Evolutionary conservation across 768 basidiomycete species (phyloP), one percentile per base, ranked within the genome.

Genomic region (Lactarius quietus): DNA sequence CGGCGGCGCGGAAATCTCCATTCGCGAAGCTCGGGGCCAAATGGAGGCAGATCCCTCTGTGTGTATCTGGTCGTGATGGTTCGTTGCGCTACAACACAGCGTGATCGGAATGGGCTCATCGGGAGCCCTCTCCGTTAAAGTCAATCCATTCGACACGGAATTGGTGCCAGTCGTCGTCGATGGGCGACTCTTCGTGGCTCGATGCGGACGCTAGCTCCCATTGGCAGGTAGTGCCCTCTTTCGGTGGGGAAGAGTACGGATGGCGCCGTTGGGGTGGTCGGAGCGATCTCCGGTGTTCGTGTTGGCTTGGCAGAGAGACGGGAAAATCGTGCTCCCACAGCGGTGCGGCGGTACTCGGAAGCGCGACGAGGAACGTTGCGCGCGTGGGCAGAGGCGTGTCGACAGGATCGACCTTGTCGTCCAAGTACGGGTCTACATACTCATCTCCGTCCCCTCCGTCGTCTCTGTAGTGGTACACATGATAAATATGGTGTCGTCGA

Each of bases 141-240:
- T 67, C 60, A 15, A 67, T 68, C 68, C 65, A 67, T 20, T 67
- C 68, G 20, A 67, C 68, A 28, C 61, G 68, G 57, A 68, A 68
- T 38, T 61, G 66, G 33, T 59, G 57, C 68, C 65, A 67, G 29
- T 56, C 63, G 23, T 65, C 59, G 6, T 64, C 63, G 15, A 59
- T n/a, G 3, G 43, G 63, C 5, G 58, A 56, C 12, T 55, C 53
- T 35, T 60, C 66, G 8, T 60, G 26, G 10, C 38, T 58, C 9
- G 53, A 48, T 36, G 45, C 20, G 3, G 61, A 66, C 2, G 6
- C 62, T 6, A 39, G 41, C 3, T 68, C 68, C 60, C 56, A 62
- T 6, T 51, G 48, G 5, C 3, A 51, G 14, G 48, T 6, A 9
- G 55, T 20, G 23, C 51, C n/a, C 26, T 60, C 64, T n/a, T 67